These are phyloP conservation scores for Gnomoniopsis smithogilvyi DNA, from an alignment of 2,329 filamentous ascomycete genomes.

Conservation along the genomic window DNA sequence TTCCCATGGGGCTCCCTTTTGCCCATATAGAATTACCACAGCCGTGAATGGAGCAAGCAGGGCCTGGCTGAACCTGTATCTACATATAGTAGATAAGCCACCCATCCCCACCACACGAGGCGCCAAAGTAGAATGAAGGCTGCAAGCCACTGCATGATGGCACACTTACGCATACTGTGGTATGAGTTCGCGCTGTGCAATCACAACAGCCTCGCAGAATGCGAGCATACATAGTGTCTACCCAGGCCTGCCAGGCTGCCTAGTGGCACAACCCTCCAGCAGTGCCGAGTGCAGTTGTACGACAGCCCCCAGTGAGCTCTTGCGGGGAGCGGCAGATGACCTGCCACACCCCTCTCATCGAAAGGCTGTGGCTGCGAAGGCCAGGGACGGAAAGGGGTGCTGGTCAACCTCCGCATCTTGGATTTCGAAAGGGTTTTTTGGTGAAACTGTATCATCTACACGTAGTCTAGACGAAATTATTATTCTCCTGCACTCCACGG, in stretches of 20 bases:
- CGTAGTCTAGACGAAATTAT: neutral
- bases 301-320: constrained; percentile 10
- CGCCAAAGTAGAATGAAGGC: neutral
- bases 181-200: no score
- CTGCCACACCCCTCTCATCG: constrained; percentile 5
- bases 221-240: neutral
- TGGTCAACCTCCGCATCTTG: neutral
- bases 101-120: neutral
- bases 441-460: no score
- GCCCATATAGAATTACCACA: neutral
- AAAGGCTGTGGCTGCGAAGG: neutral
- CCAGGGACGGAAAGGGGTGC: neutral
- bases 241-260: neutral
- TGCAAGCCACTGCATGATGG: neutral
- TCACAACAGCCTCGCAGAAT: neutral
- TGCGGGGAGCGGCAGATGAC: constrained; percentile 1
- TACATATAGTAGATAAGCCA: neutral
- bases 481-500: neutral
- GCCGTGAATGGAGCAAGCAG: neutral
- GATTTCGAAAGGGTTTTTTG: no score
- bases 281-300: neutral
- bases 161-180: no score
- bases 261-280: neutral
- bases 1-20: neutral
- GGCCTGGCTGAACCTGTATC: neutral